These are phyloP conservation scores for Inga oerstediana DNA, from an alignment of 306 rosid species.

Conservation along the genomic window DNA sequence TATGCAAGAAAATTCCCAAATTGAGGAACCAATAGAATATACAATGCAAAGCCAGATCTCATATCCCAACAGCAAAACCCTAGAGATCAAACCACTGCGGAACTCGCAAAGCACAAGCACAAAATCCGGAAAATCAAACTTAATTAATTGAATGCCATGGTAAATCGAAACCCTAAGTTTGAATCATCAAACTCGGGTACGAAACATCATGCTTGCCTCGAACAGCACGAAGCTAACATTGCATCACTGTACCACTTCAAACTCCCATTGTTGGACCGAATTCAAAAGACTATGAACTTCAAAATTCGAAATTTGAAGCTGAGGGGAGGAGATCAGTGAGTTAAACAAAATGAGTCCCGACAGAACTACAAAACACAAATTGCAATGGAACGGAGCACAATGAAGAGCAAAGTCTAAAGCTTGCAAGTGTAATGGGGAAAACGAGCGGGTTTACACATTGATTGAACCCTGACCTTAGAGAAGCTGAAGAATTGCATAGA, in stretches of 20 bases:
- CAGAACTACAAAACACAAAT: slow-evolving; percentile 31
- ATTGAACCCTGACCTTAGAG: slow-evolving; percentile 67
- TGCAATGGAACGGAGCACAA: slow-evolving; percentile 42
- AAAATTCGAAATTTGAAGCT: slow-evolving; percentile 45
- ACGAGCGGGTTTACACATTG: slow-evolving; percentile 47
- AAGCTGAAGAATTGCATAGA: slow-evolving; percentile 61
- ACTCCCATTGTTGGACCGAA: slow-evolving; percentile 47
- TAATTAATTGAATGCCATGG: slow-evolving; percentile 37
- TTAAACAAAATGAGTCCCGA: slow-evolving; percentile 31
- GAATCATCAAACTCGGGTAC: slow-evolving; percentile 44
- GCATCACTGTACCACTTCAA: slow-evolving; percentile 53
- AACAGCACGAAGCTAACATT: slow-evolving; percentile 47
- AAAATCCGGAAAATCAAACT: slow-evolving; percentile 36
- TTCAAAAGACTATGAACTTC: slow-evolving; percentile 54
- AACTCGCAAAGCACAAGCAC: slow-evolving; percentile 45
- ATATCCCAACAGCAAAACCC: slow-evolving; percentile 70
- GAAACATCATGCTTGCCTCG: slow-evolving; percentile 34
- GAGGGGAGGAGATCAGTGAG: slow-evolving; percentile 63
- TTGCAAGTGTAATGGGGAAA: slow-evolving; percentile 26
- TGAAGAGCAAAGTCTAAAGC: slow-evolving; percentile 53
- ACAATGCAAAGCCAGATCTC: slow-evolving; percentile 79
- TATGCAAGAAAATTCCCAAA: slow-evolving; percentile 41
- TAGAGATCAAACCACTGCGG: slow-evolving; percentile 71
- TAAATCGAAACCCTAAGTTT: slow-evolving; percentile 75
- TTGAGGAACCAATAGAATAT: slow-evolving; percentile 43